Percentiles rank a stretch among this genome's conserved stretches.
Conservation (phyloP, 2,329 filamentous ascomycete genomes). For the Camillea tinctor region DNA sequence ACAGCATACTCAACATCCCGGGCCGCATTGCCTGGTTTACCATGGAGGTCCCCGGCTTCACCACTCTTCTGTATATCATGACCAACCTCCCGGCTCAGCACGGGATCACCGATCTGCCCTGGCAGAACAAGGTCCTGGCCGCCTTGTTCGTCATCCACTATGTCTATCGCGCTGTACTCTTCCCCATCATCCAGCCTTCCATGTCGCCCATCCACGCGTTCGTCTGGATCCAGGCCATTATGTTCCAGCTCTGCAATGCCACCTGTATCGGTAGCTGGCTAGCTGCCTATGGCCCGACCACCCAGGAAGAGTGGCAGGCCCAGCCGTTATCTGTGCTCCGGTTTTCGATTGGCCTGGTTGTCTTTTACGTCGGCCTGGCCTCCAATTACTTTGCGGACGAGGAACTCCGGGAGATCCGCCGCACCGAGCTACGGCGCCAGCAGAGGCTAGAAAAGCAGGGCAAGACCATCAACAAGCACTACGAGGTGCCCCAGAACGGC, state of each 20-base stretch:
- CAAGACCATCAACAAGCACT: conserved; percentile 71
- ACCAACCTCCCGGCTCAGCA: conserved; percentile 60
- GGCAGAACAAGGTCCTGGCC: conserved; percentile 75
- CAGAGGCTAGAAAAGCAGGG: conserved; percentile 40
- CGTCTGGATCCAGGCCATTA: conserved; percentile 62
- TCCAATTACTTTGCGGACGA: conserved; percentile 90
- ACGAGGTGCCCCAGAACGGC: conserved; percentile 80
- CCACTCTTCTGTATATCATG: conserved; percentile 79
- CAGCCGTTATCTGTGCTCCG: conserved; percentile 41
- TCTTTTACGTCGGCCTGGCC: conserved; percentile 75
- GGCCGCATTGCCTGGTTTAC: conserved; percentile 83
- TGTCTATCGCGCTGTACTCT: conserved; percentile 80
- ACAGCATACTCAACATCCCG: conserved; percentile 77
- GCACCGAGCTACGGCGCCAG: conserved; percentile 63
- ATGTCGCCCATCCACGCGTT: conserved; percentile 84
- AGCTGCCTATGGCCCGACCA: conserved; percentile 73
- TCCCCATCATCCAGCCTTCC: conserved; percentile 79
- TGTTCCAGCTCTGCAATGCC: conserved; percentile 81
- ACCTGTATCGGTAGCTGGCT: conserved; percentile 78
- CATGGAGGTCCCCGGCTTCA: conserved; percentile 81
- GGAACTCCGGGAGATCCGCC: conserved; percentile 80
- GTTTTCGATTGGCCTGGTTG: conserved; percentile 62
- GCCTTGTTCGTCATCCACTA: conserved; percentile 81
- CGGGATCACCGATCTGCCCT: conserved; percentile 62
- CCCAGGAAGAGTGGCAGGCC: conserved; percentile 48